Evolutionary conservation across 2,329 filamentous ascomycete species (phyloP), one percentile per base, ranked within the genome.

Genomic region (Aureobasidium namibiae): DNA sequence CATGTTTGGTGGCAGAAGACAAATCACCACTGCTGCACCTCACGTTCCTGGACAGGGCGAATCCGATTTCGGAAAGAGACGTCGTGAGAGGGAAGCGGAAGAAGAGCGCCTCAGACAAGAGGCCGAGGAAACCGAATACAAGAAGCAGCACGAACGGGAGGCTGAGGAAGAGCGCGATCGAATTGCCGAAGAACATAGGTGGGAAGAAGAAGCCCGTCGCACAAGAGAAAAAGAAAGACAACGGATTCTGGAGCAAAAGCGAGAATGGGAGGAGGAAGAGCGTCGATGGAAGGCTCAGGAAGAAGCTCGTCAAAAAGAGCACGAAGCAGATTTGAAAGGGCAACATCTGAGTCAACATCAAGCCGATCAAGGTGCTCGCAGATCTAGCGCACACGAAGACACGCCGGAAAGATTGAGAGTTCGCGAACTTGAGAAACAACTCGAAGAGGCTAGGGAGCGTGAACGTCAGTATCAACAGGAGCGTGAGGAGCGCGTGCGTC

Each of bases 311-410:
- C 80, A 82, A 61, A 78, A 78, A 62, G 90, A 94, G 64, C 90
- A 95, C 65, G 82, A 82, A 34, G 88, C 88, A 63, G 85, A 2
- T 62, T 78, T 96, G 23, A 87, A 86, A 61, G 91, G 91, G 2
- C 91, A 96, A 69, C 92, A 87, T 66, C 80, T 95, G 53, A 92
- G 89, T 68, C 88, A 96, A 69, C 95, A 96, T 70, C 87, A 90
- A 70, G 84, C 86, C 21, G 86, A 90, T 65, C 84, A 88, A 69
- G 66, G 64, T 52, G 59, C 70, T 66, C 42, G 70, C 65, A 54
- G 70, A 36, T 68, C 65, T 67, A 78, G 62, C 68, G 72, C 57
- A 65, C 65, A 67, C 66, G 70, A 73, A 61, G 63, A 73, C 61
- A 76, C 75, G 24, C 73, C 77, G 2, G 82, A 92, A 70, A 83